A percentile compares a stretch with the other conserved stretches of the same genome.
These are phyloP conservation scores for Chlorella vulgaris DNA, from an alignment of 139 green algal genomes.

Conservation along the genomic window DNA sequence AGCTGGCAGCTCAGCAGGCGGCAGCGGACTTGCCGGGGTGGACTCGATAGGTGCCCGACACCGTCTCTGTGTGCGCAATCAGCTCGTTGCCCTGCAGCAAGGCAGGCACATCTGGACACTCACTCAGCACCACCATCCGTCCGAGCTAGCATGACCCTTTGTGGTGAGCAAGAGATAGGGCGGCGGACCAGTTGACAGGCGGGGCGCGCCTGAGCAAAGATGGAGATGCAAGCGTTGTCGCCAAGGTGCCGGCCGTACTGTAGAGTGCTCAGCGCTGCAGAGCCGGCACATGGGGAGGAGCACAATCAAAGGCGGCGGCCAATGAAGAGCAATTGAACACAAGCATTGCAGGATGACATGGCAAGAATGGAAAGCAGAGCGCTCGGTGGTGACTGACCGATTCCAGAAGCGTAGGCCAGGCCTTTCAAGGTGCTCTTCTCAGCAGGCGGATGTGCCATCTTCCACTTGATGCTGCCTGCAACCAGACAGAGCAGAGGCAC, in stretches of 20 bases:
- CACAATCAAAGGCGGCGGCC: background rate
- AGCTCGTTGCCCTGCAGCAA: conserved; percentile 37
- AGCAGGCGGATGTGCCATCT: background rate
- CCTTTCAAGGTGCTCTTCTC: background rate
- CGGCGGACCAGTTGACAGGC: background rate
- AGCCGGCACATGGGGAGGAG: background rate
- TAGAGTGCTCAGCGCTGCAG: conserved; percentile 25
- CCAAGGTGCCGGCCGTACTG: conserved; percentile 28
- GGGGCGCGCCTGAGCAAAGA: conserved; percentile 12
- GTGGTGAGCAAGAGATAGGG: background rate
- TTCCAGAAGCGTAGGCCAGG: conserved; percentile 1
- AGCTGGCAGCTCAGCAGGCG: too few species aligned
- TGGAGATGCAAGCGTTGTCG: conserved; percentile 36
- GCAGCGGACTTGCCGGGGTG: conserved; percentile 40
- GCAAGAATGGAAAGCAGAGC: background rate
- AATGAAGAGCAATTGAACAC: background rate
- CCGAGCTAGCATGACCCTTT: background rate
- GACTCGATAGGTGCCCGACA: conserved; percentile 57
- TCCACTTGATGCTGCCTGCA: conserved; percentile 25
- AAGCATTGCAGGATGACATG: background rate
- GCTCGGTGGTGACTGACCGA: background rate
- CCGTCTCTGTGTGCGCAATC: conserved; percentile 66
- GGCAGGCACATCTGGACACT: background rate
- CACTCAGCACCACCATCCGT: background rate
- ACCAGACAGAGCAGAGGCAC: background rate